Conservation (phyloP, 306 rosid species). For the Fragaria iinumae region DNA sequence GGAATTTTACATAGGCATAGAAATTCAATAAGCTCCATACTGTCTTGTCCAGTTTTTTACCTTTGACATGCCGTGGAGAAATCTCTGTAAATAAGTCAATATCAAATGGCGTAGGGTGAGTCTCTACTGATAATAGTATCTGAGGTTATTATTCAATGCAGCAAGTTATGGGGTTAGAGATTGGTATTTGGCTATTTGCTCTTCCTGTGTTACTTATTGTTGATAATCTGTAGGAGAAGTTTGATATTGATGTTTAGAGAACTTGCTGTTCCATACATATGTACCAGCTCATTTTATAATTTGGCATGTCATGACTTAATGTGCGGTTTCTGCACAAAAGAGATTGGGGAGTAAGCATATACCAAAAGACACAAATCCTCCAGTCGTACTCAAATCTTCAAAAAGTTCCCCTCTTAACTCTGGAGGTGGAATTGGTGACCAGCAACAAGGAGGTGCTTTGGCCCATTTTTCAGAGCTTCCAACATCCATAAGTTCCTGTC, state of each 20-base stretch:
- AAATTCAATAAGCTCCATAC: constrained; percentile 84
- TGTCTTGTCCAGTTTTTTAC: constrained; percentile 68
- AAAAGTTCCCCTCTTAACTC: constrained; percentile 81
- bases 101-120: constrained; percentile 12
- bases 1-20: constrained; percentile 62
- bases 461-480: constrained; percentile 78
- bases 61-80: constrained; percentile 55
- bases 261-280: background rate
- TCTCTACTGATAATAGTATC: background rate
- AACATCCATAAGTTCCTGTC: constrained; percentile 83
- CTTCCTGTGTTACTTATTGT: background rate
- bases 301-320: background rate
- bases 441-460: constrained; percentile 74
- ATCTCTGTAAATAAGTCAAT: constrained; percentile 46
- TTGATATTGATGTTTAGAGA: background rate
- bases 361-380: constrained; percentile 91
- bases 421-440: constrained; percentile 98
- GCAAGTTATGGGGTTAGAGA: background rate
- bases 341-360: constrained; percentile 20
- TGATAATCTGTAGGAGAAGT: background rate
- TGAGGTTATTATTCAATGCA: background rate
- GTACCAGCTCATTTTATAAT: background rate
- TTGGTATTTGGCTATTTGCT: background rate
- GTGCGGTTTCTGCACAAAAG: background rate
- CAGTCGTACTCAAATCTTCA: constrained; percentile 85